These are phyloP conservation scores for Verticillium nubilum DNA, from an alignment of 2,329 filamentous ascomycete species.

Conservation along the genomic window DNA sequence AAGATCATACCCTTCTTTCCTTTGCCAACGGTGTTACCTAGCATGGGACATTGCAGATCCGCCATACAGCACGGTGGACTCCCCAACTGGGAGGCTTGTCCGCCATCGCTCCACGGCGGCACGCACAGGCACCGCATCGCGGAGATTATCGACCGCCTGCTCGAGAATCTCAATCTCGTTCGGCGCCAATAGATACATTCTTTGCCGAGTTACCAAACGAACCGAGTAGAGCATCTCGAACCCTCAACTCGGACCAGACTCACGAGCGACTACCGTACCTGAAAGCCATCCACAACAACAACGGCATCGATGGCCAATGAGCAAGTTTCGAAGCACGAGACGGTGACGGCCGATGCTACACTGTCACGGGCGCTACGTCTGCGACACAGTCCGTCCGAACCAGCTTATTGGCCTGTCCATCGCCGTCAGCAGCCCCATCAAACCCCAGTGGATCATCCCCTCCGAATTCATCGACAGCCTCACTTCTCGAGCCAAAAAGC, in stretches of 20 bases:
- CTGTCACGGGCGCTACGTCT: slow-evolving; percentile 7
- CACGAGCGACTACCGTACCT: too few species aligned
- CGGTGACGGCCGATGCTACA: slow-evolving; percentile 5
- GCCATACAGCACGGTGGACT: not conserved
- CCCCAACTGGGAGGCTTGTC: not conserved
- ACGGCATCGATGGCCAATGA: not conserved
- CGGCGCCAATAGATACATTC: not conserved
- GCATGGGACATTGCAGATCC: not conserved
- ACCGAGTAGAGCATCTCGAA: too few species aligned
- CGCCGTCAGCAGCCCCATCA: not conserved
- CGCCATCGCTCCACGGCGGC: not conserved
- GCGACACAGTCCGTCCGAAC: slow-evolving; percentile 7
- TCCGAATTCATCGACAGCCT: slow-evolving; percentile 21
- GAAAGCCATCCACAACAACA: too few species aligned
- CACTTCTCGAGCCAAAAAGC: slow-evolving; percentile 19
- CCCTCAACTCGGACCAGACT: too few species aligned
- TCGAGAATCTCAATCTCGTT: not conserved
- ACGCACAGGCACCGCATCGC: not conserved
- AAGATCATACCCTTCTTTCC: not conserved
- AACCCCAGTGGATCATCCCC: slow-evolving; percentile 10
- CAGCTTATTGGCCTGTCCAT: slow-evolving; percentile 10
- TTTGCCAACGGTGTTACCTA: not conserved
- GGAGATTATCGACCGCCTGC: not conserved
- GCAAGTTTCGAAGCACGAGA: not conserved
- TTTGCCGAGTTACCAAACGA: not conserved